phyloP scores from a whole-genome alignment of 1,284 basidiomycete species.

The Waitea zeae region DNA sequence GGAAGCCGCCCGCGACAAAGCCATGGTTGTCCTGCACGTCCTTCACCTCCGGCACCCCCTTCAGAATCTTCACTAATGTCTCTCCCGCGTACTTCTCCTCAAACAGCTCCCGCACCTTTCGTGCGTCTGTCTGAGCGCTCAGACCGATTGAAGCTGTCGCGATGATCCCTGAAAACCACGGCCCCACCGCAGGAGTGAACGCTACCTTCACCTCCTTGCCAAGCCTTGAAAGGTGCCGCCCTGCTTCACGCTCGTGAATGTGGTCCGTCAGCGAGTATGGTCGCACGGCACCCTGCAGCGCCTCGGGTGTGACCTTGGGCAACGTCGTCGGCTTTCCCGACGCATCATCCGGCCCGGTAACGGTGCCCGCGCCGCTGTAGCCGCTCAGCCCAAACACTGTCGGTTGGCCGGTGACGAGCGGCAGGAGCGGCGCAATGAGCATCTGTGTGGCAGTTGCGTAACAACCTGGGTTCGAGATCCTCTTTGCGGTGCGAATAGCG shows the following conservation, averaged over 20 bases:
- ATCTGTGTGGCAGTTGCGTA: slow-evolving; percentile 92
- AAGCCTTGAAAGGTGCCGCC: slow-evolving; percentile 61
- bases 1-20: slow-evolving; percentile 85
- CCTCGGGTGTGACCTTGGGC: slow-evolving; percentile 72
- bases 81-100: slow-evolving; percentile 67
- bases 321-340: slow-evolving; percentile 59
- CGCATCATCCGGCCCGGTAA: slow-evolving; percentile 43
- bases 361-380: slow-evolving; percentile 89
- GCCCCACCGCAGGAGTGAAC: slow-evolving; percentile 79
- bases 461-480: slow-evolving; percentile 95
- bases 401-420: slow-evolving; percentile 48
- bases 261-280: slow-evolving; percentile 92
- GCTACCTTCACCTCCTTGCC: slow-evolving; percentile 41
- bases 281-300: slow-evolving; percentile 59
- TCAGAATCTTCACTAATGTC: slow-evolving; percentile 43
- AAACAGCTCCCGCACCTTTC: slow-evolving; percentile 62
- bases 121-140: slow-evolving; percentile 31
- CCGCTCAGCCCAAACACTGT: slow-evolving; percentile 90
- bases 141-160: slow-evolving; percentile 77
- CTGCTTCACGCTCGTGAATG: slow-evolving; percentile 95
- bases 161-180: slow-evolving; percentile 96
- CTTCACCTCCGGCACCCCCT: slow-evolving; percentile 58
- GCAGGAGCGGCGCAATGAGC: slow-evolving; percentile 78
- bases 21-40: slow-evolving; percentile 77
- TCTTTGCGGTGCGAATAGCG: slow-evolving; percentile 49